Percentiles rank a stretch among this genome's conserved stretches.
These are phyloP conservation scores for Bromus sterilis DNA, from an alignment of 176 grass and related monocot species.

Conservation along the genomic window DNA sequence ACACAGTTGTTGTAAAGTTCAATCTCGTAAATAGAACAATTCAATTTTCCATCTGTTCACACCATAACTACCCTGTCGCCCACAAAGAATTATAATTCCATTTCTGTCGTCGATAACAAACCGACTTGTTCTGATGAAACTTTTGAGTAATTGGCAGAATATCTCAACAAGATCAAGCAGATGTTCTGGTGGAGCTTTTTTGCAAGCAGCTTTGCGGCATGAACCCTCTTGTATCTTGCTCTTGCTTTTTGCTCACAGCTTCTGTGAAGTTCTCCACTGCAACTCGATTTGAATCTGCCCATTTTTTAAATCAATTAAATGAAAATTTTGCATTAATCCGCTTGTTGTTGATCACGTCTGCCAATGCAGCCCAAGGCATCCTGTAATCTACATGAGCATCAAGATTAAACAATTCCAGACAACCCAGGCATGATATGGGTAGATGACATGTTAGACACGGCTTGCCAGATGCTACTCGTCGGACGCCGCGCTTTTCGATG, in stretches of 20 bases:
- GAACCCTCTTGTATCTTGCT: neutral
- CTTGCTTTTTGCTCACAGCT: neutral
- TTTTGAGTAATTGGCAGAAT: constrained; percentile 1
- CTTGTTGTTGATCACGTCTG: constrained; percentile 68
- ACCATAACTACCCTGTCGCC: too few species aligned
- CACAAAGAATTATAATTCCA: neutral
- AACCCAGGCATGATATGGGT: neutral
- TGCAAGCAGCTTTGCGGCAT: neutral
- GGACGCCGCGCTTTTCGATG: too few species aligned
- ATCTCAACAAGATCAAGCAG: neutral
- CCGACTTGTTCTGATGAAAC: neutral
- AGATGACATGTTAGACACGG: too few species aligned
- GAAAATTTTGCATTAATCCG: constrained; percentile 68
- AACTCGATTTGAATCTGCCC: constrained; percentile 85
- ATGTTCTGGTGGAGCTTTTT: constrained; percentile 14
- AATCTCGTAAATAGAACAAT: neutral
- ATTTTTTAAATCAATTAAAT: constrained; percentile 78
- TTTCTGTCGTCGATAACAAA: neutral
- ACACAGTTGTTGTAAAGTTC: neutral
- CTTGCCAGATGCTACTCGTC: too few species aligned
- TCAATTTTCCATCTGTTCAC: neutral
- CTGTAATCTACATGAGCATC: constrained; percentile 31
- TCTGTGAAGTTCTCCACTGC: constrained; percentile 82
- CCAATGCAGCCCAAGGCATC: constrained; percentile 68
- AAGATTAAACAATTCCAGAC: neutral